phyloP scores from a whole-genome alignment of 2,329 filamentous ascomycete species.

The Aschersonia sp. region DNA sequence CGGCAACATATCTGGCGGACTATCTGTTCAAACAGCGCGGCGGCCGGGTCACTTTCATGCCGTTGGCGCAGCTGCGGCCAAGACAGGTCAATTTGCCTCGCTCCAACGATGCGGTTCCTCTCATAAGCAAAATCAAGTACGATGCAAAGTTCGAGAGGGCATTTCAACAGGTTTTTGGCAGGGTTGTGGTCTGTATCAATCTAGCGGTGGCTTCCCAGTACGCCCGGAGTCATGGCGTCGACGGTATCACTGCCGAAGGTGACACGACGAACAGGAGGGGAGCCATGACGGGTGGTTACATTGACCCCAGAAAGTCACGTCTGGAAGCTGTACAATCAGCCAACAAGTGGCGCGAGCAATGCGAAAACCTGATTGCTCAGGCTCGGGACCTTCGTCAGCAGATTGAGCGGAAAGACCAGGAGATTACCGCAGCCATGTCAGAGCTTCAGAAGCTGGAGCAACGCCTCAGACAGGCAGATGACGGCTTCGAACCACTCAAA shows the following conservation, averaged over 20 bases:
- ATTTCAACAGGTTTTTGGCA: slow-evolving; percentile 90
- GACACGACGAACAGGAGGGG: slow-evolving; percentile 92
- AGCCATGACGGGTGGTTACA: slow-evolving; percentile 86
- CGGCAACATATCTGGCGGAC: slow-evolving; percentile 68
- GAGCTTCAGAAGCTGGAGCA: slow-evolving; percentile 75
- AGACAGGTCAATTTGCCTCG: slow-evolving; percentile 64
- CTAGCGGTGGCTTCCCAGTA: slow-evolving; percentile 80
- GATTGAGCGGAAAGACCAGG: slow-evolving; percentile 69
- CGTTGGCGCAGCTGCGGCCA: slow-evolving; percentile 65
- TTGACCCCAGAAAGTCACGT: slow-evolving; percentile 73
- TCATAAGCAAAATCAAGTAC: slow-evolving; percentile 73
- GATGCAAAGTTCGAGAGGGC: slow-evolving; percentile 66
- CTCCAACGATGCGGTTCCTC: slow-evolving; percentile 72
- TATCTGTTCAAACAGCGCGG: slow-evolving; percentile 64
- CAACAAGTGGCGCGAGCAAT: slow-evolving; percentile 59
- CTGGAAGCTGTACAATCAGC: slow-evolving; percentile 71
- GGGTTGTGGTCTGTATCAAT: slow-evolving; percentile 86
- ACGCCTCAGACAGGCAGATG: slow-evolving; percentile 60
- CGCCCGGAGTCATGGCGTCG: slow-evolving; percentile 78
- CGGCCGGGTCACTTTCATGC: slow-evolving; percentile 89
- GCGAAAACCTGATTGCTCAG: slow-evolving; percentile 50
- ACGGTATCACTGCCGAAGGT: slow-evolving; percentile 87
- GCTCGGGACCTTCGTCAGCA: slow-evolving; percentile 51
- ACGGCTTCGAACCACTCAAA: slow-evolving; percentile 66
- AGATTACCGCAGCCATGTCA: slow-evolving; percentile 75